Conservation (phyloP, 805 yeast species). For the Clavispora fructus region DNA sequence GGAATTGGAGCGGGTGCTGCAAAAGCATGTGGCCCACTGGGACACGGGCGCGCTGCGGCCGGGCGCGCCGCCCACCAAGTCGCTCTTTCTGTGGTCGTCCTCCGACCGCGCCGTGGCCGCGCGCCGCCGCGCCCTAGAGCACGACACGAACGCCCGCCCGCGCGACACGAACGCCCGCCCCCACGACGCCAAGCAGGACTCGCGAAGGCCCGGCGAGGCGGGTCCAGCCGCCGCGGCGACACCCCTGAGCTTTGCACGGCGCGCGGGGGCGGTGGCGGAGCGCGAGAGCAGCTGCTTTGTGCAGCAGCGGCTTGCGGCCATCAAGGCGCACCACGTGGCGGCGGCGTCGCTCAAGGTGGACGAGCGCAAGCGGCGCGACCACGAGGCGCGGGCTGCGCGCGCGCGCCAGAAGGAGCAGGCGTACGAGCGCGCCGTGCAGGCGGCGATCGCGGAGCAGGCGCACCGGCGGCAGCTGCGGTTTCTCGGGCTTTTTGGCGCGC, state of each 20-base stretch:
- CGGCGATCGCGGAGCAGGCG: constrained; percentile 21
- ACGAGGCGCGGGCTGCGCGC: constrained; percentile 31
- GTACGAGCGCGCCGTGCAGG: constrained; percentile 26
- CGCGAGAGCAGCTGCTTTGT: constrained; percentile 33
- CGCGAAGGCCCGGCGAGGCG: constrained; percentile 2
- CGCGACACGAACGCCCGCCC: too few relatives aligned
- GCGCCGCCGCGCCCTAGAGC: constrained; percentile 23
- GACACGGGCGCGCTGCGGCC: constrained; percentile 1
- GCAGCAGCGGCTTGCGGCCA: constrained; percentile 33
- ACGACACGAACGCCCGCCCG: neutral
- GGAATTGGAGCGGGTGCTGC: constrained; percentile 7
- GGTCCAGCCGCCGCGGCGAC: too few relatives aligned
- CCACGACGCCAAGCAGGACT: neutral
- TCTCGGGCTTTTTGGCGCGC: constrained; percentile 27
- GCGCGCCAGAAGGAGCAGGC: constrained; percentile 35
- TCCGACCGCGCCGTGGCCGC: constrained; percentile 34
- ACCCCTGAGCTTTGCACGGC: constrained; percentile 11
- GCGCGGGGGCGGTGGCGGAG: constrained; percentile 20
- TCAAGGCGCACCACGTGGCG: constrained; percentile 34
- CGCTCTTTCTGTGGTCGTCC: constrained; percentile 41
- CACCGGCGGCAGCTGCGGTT: constrained; percentile 21
- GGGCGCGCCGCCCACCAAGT: constrained; percentile 19
- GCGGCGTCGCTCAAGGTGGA: constrained; percentile 32
- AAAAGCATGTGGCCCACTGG: constrained; percentile 10
- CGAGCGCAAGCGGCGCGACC: constrained; percentile 36